A percentile compares a stretch with the other conserved stretches of the same genome.
Evolutionary conservation across 2,329 filamentous ascomycete species (phyloP).

Genomic region (Stromatinia cepivora): DNA sequence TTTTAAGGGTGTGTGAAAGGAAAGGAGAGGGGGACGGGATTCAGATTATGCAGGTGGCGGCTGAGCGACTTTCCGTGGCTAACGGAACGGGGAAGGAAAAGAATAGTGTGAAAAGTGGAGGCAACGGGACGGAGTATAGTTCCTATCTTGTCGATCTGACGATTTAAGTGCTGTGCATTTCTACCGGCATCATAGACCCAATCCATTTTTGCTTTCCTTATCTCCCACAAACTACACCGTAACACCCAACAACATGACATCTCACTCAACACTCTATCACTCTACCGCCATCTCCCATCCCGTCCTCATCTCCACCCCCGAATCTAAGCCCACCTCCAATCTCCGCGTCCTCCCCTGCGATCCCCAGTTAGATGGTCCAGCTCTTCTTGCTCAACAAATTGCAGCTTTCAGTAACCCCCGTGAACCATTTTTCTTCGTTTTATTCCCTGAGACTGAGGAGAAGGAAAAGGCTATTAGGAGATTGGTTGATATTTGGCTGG

Average conservation of each 20-base stretch:
- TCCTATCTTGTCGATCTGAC: neutral
- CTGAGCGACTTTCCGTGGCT: neutral
- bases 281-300: neutral
- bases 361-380: slow-evolving; percentile 22
- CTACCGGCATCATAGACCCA: neutral
- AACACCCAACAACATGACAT: neutral
- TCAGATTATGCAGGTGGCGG: neutral
- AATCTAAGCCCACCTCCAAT: neutral
- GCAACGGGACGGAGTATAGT: neutral
- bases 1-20: neutral
- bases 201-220: no score
- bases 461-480: slow-evolving; percentile 27
- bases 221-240: neutral
- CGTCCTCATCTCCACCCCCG: neutral
- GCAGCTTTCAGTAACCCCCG: slow-evolving; percentile 21
- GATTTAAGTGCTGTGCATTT: neutral
- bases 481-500: slow-evolving; percentile 27
- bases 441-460: slow-evolving; percentile 27
- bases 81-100: neutral
- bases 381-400: slow-evolving; percentile 27
- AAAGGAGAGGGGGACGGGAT: neutral
- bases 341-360: slow-evolving; percentile 9
- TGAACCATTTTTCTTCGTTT: slow-evolving; percentile 30
- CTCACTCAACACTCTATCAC: neutral
- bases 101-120: neutral